Evolutionary conservation across 2,329 filamentous ascomycete genomes (phyloP).

Genomic region (Pestalotiopsis sp.): DNA sequence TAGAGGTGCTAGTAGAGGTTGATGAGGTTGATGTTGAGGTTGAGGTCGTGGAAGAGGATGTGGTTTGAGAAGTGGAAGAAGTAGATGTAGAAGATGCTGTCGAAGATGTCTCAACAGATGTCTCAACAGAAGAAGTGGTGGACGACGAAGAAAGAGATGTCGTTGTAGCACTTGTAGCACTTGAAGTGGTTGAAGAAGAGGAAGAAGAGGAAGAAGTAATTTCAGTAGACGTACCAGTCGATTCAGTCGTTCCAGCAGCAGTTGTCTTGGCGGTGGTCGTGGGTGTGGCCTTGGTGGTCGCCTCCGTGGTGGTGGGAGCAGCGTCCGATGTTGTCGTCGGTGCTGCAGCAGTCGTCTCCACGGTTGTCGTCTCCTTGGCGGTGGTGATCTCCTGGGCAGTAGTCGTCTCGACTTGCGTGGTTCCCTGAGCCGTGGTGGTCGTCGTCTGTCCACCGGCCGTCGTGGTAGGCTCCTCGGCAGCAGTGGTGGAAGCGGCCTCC

Average conservation of each 20-base stretch:
- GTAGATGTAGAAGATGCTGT: not conserved
- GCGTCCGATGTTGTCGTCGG: not conserved
- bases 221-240: slow-evolving; percentile 32
- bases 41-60: slow-evolving; percentile 9
- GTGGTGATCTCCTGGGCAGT: slow-evolving; percentile 9
- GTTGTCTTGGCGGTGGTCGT: not conserved
- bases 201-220: slow-evolving; percentile 9
- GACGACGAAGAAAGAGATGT: slow-evolving; percentile 18
- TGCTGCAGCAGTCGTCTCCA: not conserved
- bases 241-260: slow-evolving; percentile 24
- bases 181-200: slow-evolving; percentile 8
- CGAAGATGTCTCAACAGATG: slow-evolving; percentile 6
- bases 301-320: not conserved
- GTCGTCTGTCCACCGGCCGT: slow-evolving; percentile 4
- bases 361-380: slow-evolving; percentile 19
- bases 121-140: slow-evolving; percentile 17
- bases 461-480: not conserved
- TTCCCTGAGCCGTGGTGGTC: slow-evolving; percentile 3
- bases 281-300: slow-evolving; percentile 13
- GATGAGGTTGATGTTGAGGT: slow-evolving; percentile 13
- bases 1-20: not conserved
- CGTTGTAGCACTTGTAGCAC: slow-evolving; percentile 19
- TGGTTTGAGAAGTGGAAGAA: not conserved
- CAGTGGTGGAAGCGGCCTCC: slow-evolving; percentile 3
- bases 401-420: slow-evolving; percentile 2